Evolutionary conservation across 257 asterid genomes (phyloP).

Genomic region (Voacanga thouarsii): DNA sequence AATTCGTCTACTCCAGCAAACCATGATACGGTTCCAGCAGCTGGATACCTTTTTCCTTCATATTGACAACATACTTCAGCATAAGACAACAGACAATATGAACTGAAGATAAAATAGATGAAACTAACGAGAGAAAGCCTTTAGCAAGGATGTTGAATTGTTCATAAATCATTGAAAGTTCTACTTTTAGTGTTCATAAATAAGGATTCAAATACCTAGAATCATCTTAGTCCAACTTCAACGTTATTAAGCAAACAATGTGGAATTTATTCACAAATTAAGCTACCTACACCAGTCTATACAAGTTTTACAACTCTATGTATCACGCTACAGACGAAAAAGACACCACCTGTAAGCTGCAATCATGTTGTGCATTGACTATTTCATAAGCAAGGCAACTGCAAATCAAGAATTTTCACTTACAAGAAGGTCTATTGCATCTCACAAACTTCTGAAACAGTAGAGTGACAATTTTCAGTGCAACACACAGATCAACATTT

Average conservation of each 20-base stretch:
- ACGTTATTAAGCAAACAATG: no score
- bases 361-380: no score
- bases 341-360: no score
- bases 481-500: neutral
- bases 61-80: neutral
- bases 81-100: neutral
- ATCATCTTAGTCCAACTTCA: neutral
- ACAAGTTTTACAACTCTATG: neutral
- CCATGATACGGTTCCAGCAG: constrained; percentile 71
- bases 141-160: neutral
- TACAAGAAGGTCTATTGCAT: neutral
- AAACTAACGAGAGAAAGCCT: neutral
- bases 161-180: neutral
- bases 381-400: neutral
- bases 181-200: neutral
- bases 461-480: neutral
- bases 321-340: no score
- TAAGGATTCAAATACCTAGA: neutral
- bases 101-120: neutral
- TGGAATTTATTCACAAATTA: neutral
- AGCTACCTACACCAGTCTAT: neutral
- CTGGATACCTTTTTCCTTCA: constrained; percentile 72
- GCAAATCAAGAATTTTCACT: neutral
- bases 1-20: constrained; percentile 47
- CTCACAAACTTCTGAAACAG: neutral